These are phyloP conservation scores for Periconia sp. DNA, from an alignment of 2,329 filamentous ascomycete species.

Conservation along the genomic window DNA sequence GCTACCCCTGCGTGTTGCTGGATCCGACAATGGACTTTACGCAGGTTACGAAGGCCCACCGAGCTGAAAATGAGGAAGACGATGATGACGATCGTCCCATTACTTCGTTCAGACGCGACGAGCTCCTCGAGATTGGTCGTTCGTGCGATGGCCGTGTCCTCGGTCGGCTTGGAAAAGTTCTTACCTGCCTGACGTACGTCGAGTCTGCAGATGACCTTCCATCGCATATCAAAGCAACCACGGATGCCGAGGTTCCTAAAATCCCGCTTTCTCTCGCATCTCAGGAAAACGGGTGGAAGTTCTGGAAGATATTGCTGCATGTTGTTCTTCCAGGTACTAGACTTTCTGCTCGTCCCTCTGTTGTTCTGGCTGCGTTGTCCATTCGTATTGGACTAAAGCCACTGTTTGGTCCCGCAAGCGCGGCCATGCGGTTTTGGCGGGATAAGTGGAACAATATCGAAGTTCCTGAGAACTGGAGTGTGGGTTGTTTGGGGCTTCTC, in stretches of 20 bases:
- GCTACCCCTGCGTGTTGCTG: conserved; percentile 53
- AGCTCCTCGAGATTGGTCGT: conserved; percentile 55
- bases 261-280: conserved; percentile 50
- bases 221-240: conserved; percentile 42
- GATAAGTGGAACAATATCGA: conserved; percentile 52
- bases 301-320: conserved; percentile 55
- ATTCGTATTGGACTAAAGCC: conserved; percentile 53
- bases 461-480: conserved; percentile 54
- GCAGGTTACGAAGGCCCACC: conserved; percentile 7
- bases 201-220: conserved; percentile 46
- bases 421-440: conserved; percentile 46
- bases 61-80: conserved; percentile 17
- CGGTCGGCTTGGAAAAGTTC: conserved; percentile 50
- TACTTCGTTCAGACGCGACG: conserved; percentile 46
- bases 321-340: conserved; percentile 53
- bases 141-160: conserved; percentile 55
- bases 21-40: conserved; percentile 49
- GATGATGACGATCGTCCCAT: conserved; percentile 26
- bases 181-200: conserved; percentile 52
- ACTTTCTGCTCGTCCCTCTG: conserved; percentile 48
- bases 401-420: conserved; percentile 45
- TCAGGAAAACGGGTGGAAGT: conserved; percentile 39
- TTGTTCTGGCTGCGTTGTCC: conserved; percentile 51
- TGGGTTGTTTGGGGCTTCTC: conserved; percentile 49
- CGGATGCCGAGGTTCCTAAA: conserved; percentile 39